A percentile compares a stretch with the other conserved stretches of the same genome.
Conservation (phyloP, 768 basidiomycete species). For the Obba rivulosa region DNA sequence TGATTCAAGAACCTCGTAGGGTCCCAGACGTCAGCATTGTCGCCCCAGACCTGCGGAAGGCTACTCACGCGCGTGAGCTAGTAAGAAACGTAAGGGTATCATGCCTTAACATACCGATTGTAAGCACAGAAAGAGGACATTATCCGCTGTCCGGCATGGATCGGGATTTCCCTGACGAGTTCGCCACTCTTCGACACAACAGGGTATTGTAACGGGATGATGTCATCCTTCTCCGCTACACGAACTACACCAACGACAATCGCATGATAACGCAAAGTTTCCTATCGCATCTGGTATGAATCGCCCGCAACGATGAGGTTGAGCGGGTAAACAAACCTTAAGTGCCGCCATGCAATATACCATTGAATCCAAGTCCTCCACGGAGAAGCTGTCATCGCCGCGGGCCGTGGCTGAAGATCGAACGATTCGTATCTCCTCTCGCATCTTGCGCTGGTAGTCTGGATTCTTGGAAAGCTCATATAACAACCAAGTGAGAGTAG, state of each 20-base stretch:
- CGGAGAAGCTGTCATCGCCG: conserved; percentile 21
- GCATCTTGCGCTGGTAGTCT: conserved; percentile 20
- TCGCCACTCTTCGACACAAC: neutral
- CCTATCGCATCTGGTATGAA: neutral
- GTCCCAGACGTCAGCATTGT: conserved; percentile 10
- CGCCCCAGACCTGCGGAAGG: conserved; percentile 10
- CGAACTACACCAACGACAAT: conserved; percentile 13
- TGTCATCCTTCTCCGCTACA: conserved; percentile 11
- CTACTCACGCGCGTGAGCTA: no score
- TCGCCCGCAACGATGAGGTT: neutral
- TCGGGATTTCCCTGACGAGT: neutral
- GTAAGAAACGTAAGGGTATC: no score
- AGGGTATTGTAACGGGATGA: conserved; percentile 9
- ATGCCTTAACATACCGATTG: no score
- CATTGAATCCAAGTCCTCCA: conserved; percentile 30
- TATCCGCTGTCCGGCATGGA: neutral
- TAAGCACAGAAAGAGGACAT: neutral
- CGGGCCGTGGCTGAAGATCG: conserved; percentile 17
- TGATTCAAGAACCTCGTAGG: conserved; percentile 12
- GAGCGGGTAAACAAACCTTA: conserved; percentile 20
- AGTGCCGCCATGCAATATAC: conserved; percentile 25
- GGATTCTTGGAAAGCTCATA: conserved; percentile 25
- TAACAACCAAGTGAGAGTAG: conserved; percentile 24
- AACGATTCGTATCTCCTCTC: conserved; percentile 21
- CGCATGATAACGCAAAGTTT: conserved; percentile 16